Percentiles rank a stretch among this genome's conserved stretches.
phyloP scores from a whole-genome alignment of 2,329 filamentous ascomycete species.

The Diaporthe citriasiana region DNA sequence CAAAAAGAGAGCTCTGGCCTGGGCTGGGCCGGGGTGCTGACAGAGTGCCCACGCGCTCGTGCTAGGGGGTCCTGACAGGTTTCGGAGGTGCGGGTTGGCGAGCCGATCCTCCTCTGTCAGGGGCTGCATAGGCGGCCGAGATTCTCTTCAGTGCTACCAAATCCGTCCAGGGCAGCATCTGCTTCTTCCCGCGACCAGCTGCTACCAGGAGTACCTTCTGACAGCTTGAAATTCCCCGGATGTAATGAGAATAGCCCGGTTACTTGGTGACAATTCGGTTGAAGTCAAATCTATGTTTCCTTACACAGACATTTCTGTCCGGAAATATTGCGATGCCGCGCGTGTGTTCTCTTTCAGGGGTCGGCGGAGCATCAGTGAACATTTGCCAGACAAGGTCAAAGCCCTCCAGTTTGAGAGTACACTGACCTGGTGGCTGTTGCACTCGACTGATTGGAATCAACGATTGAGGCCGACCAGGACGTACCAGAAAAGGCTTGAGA shows the following conservation, averaged over 20 bases:
- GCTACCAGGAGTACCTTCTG: not conserved
- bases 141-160: constrained; percentile 37
- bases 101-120: constrained; percentile 36
- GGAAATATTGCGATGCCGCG: not conserved
- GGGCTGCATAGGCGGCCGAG: constrained; percentile 31
- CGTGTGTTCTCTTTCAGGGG: not conserved
- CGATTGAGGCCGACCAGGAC: not conserved
- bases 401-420: not conserved
- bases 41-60: constrained; percentile 26
- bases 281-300: not conserved
- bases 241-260: not conserved
- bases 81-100: constrained; percentile 37
- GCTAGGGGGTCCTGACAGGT: constrained; percentile 33
- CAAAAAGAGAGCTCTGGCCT: constrained; percentile 29
- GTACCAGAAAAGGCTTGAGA: not conserved
- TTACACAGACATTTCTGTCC: not conserved
- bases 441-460: not conserved
- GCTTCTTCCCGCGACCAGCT: not conserved
- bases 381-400: not conserved
- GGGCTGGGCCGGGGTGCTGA: constrained; percentile 30
- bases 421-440: not conserved
- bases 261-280: not conserved
- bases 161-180: constrained; percentile 15
- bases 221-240: not conserved
- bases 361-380: not conserved